Conservation (phyloP, 345 rosid genomes). For the Syzygium aqueum region DNA sequence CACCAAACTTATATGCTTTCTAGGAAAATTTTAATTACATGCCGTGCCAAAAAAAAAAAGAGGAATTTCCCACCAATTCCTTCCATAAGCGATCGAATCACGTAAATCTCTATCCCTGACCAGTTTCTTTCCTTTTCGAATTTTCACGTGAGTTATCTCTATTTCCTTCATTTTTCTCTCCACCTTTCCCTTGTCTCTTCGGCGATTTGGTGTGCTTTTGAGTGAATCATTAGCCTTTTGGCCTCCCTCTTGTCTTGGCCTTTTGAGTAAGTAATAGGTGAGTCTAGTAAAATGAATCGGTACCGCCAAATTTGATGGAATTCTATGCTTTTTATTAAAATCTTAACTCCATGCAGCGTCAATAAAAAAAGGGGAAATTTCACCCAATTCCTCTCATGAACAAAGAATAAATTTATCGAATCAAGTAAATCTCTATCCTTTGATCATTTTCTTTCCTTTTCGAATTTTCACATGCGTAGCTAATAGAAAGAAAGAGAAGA, state of each 20-base stretch:
- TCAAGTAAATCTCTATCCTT: not conserved
- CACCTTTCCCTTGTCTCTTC: not conserved
- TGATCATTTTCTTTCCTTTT: not conserved
- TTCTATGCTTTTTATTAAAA: not conserved
- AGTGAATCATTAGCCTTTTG: not conserved
- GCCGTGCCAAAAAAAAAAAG: not conserved
- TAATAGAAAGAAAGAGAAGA: not conserved
- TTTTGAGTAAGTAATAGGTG: not conserved
- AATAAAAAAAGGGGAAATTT: not conserved
- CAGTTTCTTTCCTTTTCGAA: not conserved
- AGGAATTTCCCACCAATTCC: not conserved
- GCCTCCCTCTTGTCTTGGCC: not conserved
- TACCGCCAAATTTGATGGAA: not conserved
- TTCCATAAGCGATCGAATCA: not conserved
- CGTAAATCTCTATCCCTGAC: not conserved
- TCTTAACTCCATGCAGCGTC: not conserved
- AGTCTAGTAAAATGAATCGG: not conserved
- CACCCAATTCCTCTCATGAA: not conserved
- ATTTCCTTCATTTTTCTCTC: too few species aligned
- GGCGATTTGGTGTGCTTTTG: not conserved
- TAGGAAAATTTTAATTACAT: not conserved
- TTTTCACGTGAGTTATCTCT: not conserved
- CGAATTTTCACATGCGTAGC: not conserved
- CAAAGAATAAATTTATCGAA: not conserved
- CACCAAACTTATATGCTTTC: not conserved